Base-by-base conservation (phyloP, 768 basidiomycete species). In the Sistotremastrum suecicum region DNA sequence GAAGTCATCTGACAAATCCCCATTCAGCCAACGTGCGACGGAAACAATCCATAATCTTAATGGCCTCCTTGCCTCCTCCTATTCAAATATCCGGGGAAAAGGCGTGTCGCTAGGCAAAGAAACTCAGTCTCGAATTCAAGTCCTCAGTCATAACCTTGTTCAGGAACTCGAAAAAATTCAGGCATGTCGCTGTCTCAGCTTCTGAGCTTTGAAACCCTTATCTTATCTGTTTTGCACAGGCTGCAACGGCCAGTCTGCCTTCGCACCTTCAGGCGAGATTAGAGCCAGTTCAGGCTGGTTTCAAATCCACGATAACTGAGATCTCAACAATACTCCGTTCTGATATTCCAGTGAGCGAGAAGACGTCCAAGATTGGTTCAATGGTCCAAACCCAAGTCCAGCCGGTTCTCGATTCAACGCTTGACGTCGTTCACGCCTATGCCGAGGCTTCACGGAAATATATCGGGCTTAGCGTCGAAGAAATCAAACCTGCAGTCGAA, bases 1-100 rank as follows among this genome's bases (percentile, higher is more conserved):
- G 39, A 41, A 47, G 41, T 42, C 12, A 44, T 50, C 41, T 47
- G 7, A 31, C 42, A 12, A 9, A 56, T 38, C 20, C 6, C 6
- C 10, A 12, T 43, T 5, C 48, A 84, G 81, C 44, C 79, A 85
- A 68, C 73, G 72, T 48, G 83, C 83, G 2, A 72, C 74, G 3
- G 76, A 76, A 42, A 79, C 78, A 28, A 81, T 83, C 11, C 70
- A 76, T 34, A 66, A 69, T 41, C 74, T 88, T 57, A 74, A 72
- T 54, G 60, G 65, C 9, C 66, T 78, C 30, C 75, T 83, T 20
- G 68, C 80, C 0, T 68, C 73, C 3, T 76, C 76, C 42, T 59
- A 80, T 38, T 56, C 63, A 3, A 63, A 66, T 37, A 40, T 45
- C 51, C 45, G 50, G 44, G 51, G 43, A 10, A 51, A 51, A 34